phyloP scores from a whole-genome alignment of 2,329 filamentous ascomycete species.

The Orbilia brochopaga region DNA sequence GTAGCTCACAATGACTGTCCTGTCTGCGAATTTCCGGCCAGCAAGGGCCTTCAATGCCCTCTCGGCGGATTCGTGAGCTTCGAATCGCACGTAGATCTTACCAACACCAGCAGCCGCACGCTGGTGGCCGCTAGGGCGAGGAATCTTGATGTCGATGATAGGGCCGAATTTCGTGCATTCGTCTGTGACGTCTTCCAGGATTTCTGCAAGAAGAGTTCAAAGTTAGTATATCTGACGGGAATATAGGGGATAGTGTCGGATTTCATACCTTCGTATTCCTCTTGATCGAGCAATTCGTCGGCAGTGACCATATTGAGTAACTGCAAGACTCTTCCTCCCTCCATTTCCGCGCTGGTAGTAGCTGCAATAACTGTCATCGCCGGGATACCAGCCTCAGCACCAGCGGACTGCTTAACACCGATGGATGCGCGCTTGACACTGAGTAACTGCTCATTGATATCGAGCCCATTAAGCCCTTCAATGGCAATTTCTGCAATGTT shows the following conservation, averaged over 20 bases:
- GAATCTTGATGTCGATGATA: constrained; percentile 88
- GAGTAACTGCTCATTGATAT: constrained; percentile 82
- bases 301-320: constrained; percentile 98
- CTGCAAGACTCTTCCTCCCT: constrained; percentile 83
- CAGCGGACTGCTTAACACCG: constrained; percentile 88
- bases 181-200: constrained; percentile 89
- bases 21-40: constrained; percentile 91
- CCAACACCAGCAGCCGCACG: constrained; percentile 87
- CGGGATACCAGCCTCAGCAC: constrained; percentile 92
- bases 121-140: constrained; percentile 80
- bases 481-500: constrained; percentile 79
- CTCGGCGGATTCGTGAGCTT: constrained; percentile 75
- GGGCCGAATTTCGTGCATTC: constrained; percentile 91
- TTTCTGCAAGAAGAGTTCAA: constrained; percentile 70
- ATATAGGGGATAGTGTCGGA: not conserved
- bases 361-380: constrained; percentile 98
- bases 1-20: constrained; percentile 94
- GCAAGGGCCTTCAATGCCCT: constrained; percentile 89
- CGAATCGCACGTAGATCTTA: constrained; percentile 97
- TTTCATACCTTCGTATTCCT: constrained; percentile 86
- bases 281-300: constrained; percentile 89
- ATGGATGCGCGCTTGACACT: constrained; percentile 89
- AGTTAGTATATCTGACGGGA: constrained; percentile 5
- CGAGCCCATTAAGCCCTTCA: constrained; percentile 90
- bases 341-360: constrained; percentile 77